A percentile compares a stretch with the other conserved stretches of the same genome.
These are phyloP conservation scores for Tuber brumale DNA, from an alignment of 495 filamentous ascomycete genomes.

Conservation along the genomic window DNA sequence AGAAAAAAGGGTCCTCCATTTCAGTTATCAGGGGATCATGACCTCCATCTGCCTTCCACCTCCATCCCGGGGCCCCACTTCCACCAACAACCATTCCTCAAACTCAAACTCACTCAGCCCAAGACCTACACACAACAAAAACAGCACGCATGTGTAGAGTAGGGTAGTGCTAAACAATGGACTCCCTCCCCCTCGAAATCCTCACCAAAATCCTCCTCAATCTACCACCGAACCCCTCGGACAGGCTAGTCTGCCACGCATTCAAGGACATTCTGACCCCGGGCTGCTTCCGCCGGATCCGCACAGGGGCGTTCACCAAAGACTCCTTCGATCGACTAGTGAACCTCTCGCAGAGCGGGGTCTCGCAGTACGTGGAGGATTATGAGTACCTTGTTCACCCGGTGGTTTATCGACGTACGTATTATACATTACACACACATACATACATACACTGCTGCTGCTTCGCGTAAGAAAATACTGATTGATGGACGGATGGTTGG, in stretches of 20 bases:
- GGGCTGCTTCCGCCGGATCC: slow-evolving; percentile 20
- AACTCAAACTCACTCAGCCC: background rate
- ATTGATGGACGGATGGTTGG: background rate
- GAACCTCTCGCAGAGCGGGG: slow-evolving; percentile 25
- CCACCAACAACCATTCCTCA: background rate
- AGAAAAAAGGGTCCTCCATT: background rate
- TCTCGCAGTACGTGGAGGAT: slow-evolving; percentile 23
- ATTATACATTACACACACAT: background rate
- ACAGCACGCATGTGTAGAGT: background rate
- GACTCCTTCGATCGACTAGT: slow-evolving; percentile 30
- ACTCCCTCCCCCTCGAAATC: slow-evolving; percentile 3
- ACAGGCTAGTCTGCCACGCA: slow-evolving; percentile 26
- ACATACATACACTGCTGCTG: background rate
- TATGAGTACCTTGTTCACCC: slow-evolving; percentile 22
- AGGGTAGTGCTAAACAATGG: background rate
- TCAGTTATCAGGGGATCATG: slow-evolving; percentile 1
- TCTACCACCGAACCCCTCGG: background rate
- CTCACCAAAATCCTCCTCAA: slow-evolving; percentile 6
- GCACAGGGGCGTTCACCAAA: slow-evolving; percentile 20
- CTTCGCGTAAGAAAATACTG: background rate
- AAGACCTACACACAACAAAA: background rate
- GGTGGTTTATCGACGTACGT: background rate
- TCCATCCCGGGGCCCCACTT: background rate
- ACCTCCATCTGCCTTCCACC: background rate
- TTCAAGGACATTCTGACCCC: slow-evolving; percentile 27